Evolutionary conservation across 192 early-diverging fungal species (phyloP), one percentile per base, ranked within the genome.

Genomic region (Dispira simplex): DNA sequence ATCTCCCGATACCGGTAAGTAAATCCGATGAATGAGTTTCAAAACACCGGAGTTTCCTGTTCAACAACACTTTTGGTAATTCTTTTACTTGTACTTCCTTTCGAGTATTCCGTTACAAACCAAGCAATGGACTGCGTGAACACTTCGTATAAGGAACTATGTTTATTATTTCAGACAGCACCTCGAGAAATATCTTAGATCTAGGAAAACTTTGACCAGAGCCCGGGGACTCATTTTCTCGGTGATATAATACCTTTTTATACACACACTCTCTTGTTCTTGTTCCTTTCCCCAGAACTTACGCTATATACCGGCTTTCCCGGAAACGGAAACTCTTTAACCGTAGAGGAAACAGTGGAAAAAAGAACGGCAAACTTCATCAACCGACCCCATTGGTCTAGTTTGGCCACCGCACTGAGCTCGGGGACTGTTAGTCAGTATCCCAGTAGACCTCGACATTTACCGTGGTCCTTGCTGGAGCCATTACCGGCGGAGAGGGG

Each of bases 1-100:
- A n/a, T 43, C 59, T 13, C 18, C 43, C 12, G 59, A 62, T 45
- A 44, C 43, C 8, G 18, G 59, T 62, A 62, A 62, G 39, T 62
- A 8, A 39, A 39, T 39, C 32, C 3, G 32, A 6, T 39, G 32
- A 39, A 39, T 39, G 32, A 39, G 32, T 6, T 39, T 39, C 32
- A 39, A 6, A 39, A 6, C 32, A 39, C 6, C 6, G 32, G 6
- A 1, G 32, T 39, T 39, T 39, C 32, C 32, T 39, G 6, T 6
- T 6, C 1, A 39, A 39, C 32, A 39, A 39, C 32, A 1, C 32
- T 4, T 39, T 39, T 6, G 6, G 6, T 39, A 39, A 4, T 39
- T 39, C 1, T 39, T 39, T 39, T 6, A 39, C n/a, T n/a, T 39
- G 32, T 39, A 6, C 6, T 39, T 39, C 1, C 32, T 6, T 39